phyloP scores from a whole-genome alignment of 2,329 filamentous ascomycete species.

The Cladophialophora psammophila region DNA sequence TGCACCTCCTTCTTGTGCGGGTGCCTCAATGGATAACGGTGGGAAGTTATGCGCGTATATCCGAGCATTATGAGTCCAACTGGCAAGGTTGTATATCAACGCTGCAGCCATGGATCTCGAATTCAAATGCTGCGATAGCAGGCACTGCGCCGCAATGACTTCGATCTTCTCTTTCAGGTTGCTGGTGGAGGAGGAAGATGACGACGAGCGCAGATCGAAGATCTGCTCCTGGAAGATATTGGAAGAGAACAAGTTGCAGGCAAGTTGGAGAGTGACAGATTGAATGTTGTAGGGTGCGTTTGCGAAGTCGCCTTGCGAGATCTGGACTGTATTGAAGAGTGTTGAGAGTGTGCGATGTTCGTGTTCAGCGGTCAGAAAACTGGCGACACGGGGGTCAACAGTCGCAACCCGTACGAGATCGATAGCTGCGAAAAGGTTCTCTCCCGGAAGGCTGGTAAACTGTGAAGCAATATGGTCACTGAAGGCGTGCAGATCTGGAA shows the following conservation, averaged over 20 bases:
- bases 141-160: conserved; percentile 74
- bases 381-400: conserved; percentile 77
- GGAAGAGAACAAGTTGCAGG: conserved; percentile 84
- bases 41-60: conserved; percentile 63
- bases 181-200: conserved; percentile 7
- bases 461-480: conserved; percentile 66
- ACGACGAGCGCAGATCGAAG: conserved; percentile 44
- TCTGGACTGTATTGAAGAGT: conserved; percentile 60
- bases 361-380: conserved; percentile 80
- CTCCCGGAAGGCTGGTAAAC: conserved; percentile 64
- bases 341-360: conserved; percentile 68
- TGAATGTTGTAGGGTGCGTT: conserved; percentile 80
- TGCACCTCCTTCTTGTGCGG: conserved; percentile 60
- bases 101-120: conserved; percentile 82
- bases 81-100: conserved; percentile 81
- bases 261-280: conserved; percentile 81
- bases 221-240: conserved; percentile 73
- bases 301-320: conserved; percentile 53
- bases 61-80: conserved; percentile 72
- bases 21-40: neutral
- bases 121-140: conserved; percentile 78
- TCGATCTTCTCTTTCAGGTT: conserved; percentile 67
- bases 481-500: conserved; percentile 75
- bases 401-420: conserved; percentile 83
- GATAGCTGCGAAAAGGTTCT: conserved; percentile 79